Base-by-base conservation (phyloP, 1,284 basidiomycete species). In the Vanrija sp. region DNA sequence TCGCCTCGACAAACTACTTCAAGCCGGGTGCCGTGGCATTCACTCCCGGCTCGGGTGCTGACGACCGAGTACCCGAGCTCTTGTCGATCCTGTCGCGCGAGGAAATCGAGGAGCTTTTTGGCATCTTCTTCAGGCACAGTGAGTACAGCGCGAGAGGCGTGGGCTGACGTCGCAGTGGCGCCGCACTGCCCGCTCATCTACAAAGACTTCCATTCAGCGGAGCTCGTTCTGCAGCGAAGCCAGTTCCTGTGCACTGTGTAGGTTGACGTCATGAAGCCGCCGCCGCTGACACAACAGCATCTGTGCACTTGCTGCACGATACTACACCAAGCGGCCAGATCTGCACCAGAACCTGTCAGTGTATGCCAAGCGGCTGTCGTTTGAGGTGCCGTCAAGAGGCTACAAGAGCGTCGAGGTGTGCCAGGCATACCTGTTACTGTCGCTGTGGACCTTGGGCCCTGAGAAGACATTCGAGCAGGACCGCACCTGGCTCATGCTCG, bases 391-490 rank as follows among this genome's bases (percentile, higher is more conserved):
- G 18, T 74, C 89, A 82, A 46, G 89, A 85, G 56, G 66, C 0
- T 96, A 92, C 81, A 98, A 98, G 77, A 92, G 89, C 23, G 87
- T 97, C 45, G 96, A 98, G 77, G 91, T 94, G 61, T 89, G 92
- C 5, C 91, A 94, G 69, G 91, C 90, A 0, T 95, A 94, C 73
- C 80, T 91, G 38, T 80, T 95, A 19, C 82, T 93, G 52, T 81
- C 86, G 0, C 75, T 89, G 19, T 95, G 88, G 87, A 90, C 90
- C 2, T 85, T 87, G 62, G 90, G 91, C n/a, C 90, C 91, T 5
- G 90, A 91, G 38, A 90, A 93, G 75, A 83, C 90, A 57, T 98
- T 91, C 69, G 96, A 98, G 72, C 92, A 97, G 68, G 95, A 98
- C 77, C 86, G 89, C 67, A 98, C 94, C 0, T 98, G 95, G 93